Percentiles rank a stretch among this genome's conserved stretches.
Evolutionary conservation across 106 monocot species (phyloP).

Genomic region (Xerophyta viscosa): DNA sequence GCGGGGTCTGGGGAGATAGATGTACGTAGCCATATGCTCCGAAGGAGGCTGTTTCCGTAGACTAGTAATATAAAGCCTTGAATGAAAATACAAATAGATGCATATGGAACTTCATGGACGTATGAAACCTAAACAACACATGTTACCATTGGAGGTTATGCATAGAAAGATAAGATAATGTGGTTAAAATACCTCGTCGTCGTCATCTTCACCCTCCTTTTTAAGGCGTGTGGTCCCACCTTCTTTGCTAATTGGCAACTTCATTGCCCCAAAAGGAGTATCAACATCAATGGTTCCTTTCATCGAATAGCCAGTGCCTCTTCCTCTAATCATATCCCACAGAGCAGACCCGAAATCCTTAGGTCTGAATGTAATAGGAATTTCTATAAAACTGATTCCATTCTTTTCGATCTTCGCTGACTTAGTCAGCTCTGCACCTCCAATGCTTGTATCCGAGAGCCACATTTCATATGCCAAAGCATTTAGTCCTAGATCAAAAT

Average conservation of each 20-base stretch:
- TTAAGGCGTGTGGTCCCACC: constrained; percentile 42
- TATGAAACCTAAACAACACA: no score
- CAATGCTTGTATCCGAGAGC: constrained; percentile 17
- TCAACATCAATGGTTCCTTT: constrained; percentile 40
- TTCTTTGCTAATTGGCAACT: constrained; percentile 40
- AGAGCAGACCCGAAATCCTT: constrained; percentile 24
- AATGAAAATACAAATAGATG: no score
- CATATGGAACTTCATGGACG: no score
- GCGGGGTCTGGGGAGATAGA: no score
- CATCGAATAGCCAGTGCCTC: constrained; percentile 33
- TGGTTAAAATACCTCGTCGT: constrained; percentile 9
- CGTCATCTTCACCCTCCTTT: constrained; percentile 24
- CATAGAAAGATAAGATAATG: no score
- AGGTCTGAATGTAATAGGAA: constrained; percentile 25
- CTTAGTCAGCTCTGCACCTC: constrained; percentile 4
- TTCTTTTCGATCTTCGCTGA: constrained; percentile 12
- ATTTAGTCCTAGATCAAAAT: constrained; percentile 22
- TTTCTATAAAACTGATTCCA: constrained; percentile 8
- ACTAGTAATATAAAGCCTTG: no score
- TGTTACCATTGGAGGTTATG: no score
- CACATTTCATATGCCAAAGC: constrained; percentile 17
- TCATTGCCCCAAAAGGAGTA: constrained; percentile 44
- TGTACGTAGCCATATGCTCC: no score
- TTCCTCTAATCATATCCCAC: constrained; percentile 52
- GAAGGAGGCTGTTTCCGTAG: no score